phyloP scores from a whole-genome alignment of 768 basidiomycete genomes.

The Coprinopsis marcescibilis region DNA sequence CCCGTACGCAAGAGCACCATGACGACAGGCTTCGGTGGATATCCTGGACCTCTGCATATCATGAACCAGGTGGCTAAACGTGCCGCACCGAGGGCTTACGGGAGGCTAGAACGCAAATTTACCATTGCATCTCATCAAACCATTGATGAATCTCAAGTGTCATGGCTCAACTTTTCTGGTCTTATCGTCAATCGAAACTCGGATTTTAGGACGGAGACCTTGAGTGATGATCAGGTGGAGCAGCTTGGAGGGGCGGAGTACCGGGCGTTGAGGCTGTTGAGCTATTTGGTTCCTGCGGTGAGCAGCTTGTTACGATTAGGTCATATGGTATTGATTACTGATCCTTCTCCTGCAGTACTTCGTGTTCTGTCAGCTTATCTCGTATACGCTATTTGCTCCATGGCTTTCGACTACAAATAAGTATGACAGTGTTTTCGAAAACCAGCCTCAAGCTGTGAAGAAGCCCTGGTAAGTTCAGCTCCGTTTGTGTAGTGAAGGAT shows the following conservation, averaged over 20 bases:
- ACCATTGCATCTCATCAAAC: slow-evolving; percentile 47
- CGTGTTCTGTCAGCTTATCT: slow-evolving; percentile 47
- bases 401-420: slow-evolving; percentile 44
- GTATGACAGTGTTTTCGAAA: slow-evolving; percentile 43
- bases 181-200: slow-evolving; percentile 58
- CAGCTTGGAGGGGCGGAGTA: slow-evolving; percentile 76
- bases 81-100: slow-evolving; percentile 40
- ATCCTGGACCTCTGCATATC: slow-evolving; percentile 40
- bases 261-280: slow-evolving; percentile 49
- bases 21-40: slow-evolving; percentile 39
- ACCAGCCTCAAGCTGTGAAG: slow-evolving; percentile 44
- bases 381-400: slow-evolving; percentile 54
- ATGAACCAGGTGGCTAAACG: slow-evolving; percentile 31
- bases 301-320: slow-evolving; percentile 15
- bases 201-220: slow-evolving; percentile 42
- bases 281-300: slow-evolving; percentile 43
- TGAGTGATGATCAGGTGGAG: slow-evolving; percentile 66
- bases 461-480: slow-evolving; percentile 48
- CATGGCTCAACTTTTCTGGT: slow-evolving; percentile 34
- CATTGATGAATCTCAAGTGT: slow-evolving; percentile 24
- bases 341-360: slow-evolving; percentile 50
- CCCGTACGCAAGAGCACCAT: slow-evolving; percentile 18
- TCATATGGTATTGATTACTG: neutral
- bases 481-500: neutral
- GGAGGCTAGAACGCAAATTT: slow-evolving; percentile 40